Conservation (phyloP, 495 filamentous ascomycete genomes). For the Xylaria bambusicola region DNA sequence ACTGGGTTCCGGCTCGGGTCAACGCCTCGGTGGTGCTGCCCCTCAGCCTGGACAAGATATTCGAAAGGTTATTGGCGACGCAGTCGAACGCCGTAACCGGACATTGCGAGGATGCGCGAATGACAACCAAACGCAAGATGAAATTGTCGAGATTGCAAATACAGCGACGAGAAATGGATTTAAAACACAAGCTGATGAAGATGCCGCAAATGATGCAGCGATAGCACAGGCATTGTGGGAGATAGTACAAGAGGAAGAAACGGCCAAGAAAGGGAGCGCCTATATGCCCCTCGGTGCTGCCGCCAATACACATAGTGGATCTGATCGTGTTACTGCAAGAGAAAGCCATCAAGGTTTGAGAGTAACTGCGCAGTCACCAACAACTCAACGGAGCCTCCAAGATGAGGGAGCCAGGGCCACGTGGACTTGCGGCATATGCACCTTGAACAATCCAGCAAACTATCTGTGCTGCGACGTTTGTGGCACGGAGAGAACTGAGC, state of each 20-base stretch:
- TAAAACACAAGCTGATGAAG: constrained; percentile 81
- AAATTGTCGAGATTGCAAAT: constrained; percentile 63
- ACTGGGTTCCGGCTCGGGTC: constrained; percentile 64
- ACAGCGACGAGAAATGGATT: constrained; percentile 73
- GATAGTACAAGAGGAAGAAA: constrained; percentile 80
- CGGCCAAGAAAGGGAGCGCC: constrained; percentile 60
- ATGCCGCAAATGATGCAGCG: constrained; percentile 87
- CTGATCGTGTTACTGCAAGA: no score
- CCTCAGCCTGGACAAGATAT: constrained; percentile 69
- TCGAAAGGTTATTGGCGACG: constrained; percentile 71
- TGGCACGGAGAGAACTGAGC: constrained; percentile 60
- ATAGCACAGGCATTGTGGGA: constrained; percentile 87
- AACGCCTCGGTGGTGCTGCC: constrained; percentile 67
- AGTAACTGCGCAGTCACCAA: constrained; percentile 1
- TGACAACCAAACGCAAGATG: constrained; percentile 58
- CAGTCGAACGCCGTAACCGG: constrained; percentile 67
- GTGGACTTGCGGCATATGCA: constrained; percentile 82
- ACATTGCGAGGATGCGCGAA: constrained; percentile 73
- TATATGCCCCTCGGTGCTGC: constrained; percentile 58
- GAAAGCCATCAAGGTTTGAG: not conserved
- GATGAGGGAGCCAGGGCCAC: constrained; percentile 29
- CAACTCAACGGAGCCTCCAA: not conserved
- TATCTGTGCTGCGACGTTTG: constrained; percentile 81
- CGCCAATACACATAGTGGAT: not conserved
- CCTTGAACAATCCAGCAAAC: constrained; percentile 72